phyloP scores from a whole-genome alignment of 345 rosid genomes.

The Dimocarpus longan region DNA sequence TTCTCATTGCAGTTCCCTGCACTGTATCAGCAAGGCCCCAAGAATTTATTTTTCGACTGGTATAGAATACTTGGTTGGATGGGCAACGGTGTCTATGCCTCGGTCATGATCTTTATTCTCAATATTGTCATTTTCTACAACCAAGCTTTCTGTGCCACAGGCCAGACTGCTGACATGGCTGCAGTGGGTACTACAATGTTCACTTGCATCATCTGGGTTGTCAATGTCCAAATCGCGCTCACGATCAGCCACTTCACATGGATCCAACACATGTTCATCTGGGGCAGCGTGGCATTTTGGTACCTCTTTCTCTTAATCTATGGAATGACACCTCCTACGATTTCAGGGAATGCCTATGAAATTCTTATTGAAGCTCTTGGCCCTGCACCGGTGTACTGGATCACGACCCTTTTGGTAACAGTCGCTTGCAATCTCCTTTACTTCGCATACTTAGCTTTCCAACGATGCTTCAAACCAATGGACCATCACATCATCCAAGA shows the following conservation, averaged over 20 bases:
- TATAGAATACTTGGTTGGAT: slow-evolving; percentile 89
- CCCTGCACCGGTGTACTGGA: slow-evolving; percentile 82
- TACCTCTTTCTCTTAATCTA: slow-evolving; percentile 70
- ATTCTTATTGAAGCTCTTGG: slow-evolving; percentile 80
- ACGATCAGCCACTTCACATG: slow-evolving; percentile 95
- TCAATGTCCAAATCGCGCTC: slow-evolving; percentile 87
- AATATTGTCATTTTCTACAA: slow-evolving; percentile 61
- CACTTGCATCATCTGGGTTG: slow-evolving; percentile 92
- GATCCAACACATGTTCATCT: slow-evolving; percentile 86
- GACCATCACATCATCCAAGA: slow-evolving; percentile 98
- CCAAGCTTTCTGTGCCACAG: slow-evolving; percentile 70
- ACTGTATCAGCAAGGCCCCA: slow-evolving; percentile 91
- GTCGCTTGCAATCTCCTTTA: slow-evolving; percentile 67
- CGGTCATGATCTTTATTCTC: slow-evolving; percentile 75
- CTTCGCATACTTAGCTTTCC: slow-evolving; percentile 64
- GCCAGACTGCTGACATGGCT: slow-evolving; percentile 91
- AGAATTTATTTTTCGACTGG: slow-evolving; percentile 93
- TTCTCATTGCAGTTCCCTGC: slow-evolving; percentile 82
- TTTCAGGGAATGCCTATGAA: slow-evolving; percentile 63
- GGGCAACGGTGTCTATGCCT: slow-evolving; percentile 79
- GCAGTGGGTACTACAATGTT: slow-evolving; percentile 89
- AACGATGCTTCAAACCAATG: slow-evolving; percentile 77
- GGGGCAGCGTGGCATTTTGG: slow-evolving; percentile 93
- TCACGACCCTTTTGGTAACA: slow-evolving; percentile 66
- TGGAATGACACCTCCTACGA: slow-evolving; percentile 59